Evolutionary conservation across 179 eudicot species (phyloP), one percentile per base, ranked within the genome.

Genomic region (Spergularia azorica): DNA sequence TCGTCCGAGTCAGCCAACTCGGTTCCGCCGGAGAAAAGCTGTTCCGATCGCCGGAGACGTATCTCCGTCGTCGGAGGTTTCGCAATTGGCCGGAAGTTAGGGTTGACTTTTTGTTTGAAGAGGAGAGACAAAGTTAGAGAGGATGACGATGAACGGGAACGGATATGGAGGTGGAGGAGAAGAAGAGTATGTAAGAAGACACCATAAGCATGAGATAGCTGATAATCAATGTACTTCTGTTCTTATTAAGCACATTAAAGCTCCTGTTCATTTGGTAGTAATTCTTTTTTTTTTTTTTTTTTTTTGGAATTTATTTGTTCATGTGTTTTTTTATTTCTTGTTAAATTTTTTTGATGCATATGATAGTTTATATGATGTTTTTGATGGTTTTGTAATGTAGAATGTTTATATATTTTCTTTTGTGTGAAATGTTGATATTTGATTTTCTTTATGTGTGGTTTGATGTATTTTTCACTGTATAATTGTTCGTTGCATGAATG

Each of bases 231-330:
- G 88, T 65, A 83, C 79, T 59, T 86, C 88, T 57, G 60, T 80
- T 43, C 80, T 86, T 18, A 77, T 86, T 55, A 83, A 86, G 74
- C 88, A 83, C 73, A 83, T 86, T 48, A 83, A 81, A 73, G 86
- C 88, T 70, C 88, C 88, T 78, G 64, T 86, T 83, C 86, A 86
- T 72, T 75, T 83, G 67, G 88, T 86, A 80, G 43, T 16, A 6
- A 75, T n/a, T 63, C 17, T 52, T 17, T n/a, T 56, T 48, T 9
- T 65, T 36, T 32, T 72, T 21, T 60, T 8, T 70, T 64, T 79
- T 12, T 36, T 52, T 57, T n/a, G n/a, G n/a, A 60, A 9, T 13
- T 55, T 48, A 2, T 48, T 7, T 71, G 54, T 63, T 20, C 9
- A 56, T 72, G 13, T 38, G n/a, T 0, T 3, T 16, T 50, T 39